These are phyloP conservation scores for Cinnamomum chago DNA, from an alignment of 164 flowering plant genomes.

Conservation along the genomic window DNA sequence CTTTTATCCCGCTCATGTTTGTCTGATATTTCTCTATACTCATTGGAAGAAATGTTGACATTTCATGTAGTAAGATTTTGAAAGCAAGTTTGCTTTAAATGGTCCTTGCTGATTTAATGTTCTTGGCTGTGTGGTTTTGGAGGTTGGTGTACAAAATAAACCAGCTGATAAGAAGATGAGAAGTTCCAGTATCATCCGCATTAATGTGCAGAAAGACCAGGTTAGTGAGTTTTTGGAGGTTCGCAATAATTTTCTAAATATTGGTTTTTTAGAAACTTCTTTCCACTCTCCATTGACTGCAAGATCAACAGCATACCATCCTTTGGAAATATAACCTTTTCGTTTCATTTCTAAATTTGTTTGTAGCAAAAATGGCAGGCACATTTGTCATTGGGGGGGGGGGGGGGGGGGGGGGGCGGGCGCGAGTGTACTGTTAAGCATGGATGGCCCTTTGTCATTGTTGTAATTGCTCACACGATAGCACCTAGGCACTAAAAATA, in stretches of 20 bases:
- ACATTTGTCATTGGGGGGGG: too few relatives aligned
- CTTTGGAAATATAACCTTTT: too few relatives aligned
- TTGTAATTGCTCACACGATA: too few relatives aligned
- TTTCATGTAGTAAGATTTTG: too few relatives aligned
- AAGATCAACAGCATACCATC: too few relatives aligned
- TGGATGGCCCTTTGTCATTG: too few relatives aligned
- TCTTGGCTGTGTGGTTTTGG: conserved; percentile 14
- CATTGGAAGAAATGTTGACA: background rate
- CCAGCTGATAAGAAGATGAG: conserved; percentile 64
- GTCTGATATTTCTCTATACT: background rate
- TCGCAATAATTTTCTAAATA: background rate
- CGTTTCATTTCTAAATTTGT: too few relatives aligned
- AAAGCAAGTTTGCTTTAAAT: background rate
- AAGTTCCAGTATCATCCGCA: conserved; percentile 58
- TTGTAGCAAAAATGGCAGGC: too few relatives aligned
- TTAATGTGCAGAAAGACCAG: conserved; percentile 68
- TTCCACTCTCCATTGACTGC: background rate
- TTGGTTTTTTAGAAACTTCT: background rate
- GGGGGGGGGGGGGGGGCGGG: too few relatives aligned
- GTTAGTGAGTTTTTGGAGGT: conserved; percentile 25
- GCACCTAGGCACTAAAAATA: too few relatives aligned
- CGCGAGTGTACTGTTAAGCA: too few relatives aligned
- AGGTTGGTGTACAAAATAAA: conserved; percentile 78
- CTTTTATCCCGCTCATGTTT: too few relatives aligned
- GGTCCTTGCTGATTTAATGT: conserved; percentile 1